Evolutionary conservation across 2,329 filamentous ascomycete genomes (phyloP), one percentile per base, ranked within the genome.

Genomic region (Xylariales sp.): DNA sequence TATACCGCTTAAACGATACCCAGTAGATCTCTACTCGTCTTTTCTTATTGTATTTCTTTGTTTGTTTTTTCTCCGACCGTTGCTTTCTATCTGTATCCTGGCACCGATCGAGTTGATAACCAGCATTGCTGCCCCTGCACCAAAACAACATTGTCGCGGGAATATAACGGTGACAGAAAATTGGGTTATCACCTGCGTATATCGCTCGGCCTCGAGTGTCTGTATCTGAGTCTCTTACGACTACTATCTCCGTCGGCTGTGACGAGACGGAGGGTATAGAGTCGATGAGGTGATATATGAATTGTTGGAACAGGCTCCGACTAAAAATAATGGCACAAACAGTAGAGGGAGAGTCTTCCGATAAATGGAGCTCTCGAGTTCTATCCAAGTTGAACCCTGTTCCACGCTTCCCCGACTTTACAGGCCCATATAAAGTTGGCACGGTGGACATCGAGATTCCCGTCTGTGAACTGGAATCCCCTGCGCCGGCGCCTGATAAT

Each of bases 381-480:
- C 75, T 88, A n/a, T 83, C 85, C 14, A 82, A 82, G 52, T 80
- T 92, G 72, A 93, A 86, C 74, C 91, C 91, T 0, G 82, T 93
- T 4, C 93, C 93, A 0, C 79, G 84, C 1, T 94, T 97, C 65
- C 91, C 93, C 3, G 82, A 88, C 3, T 95, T 94, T 76, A 90
- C 90, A 0, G 93, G 93, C 0, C 91, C 91, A 0, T 90, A 93
- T 82, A 88, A 89, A 74, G 93, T 96, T 66, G 93, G 93, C 70
- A 93, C 91, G 2, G 83, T 93, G 72, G 93, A 97, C 75, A 85
- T 95, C 71, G 93, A 97, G 81, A 87, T 97, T 16, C 91, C 93
- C 50, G 84, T 91, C 9, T 83, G 85, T 34, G 85, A 88, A 55
- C 81, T 90, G 5, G 77, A 84, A 1, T 82, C 86, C 1, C 87